Evolutionary conservation across 2,329 filamentous ascomycete species (phyloP).

Genomic region (Monascus ruber): DNA sequence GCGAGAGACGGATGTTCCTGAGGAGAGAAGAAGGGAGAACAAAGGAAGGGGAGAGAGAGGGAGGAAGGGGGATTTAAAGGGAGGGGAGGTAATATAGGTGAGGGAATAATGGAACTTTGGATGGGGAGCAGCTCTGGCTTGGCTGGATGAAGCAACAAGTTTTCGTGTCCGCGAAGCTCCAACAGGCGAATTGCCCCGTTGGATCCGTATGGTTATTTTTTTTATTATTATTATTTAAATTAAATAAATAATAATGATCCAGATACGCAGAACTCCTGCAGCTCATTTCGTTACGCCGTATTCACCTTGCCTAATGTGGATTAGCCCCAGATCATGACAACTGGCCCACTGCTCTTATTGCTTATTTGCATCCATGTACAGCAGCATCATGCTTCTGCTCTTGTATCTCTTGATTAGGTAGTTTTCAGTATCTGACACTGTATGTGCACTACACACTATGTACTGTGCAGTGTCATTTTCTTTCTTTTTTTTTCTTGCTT

Average conservation of each 20-base stretch:
- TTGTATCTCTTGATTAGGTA: neutral
- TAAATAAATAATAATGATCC: neutral
- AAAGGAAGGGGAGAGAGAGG: conserved; percentile 9
- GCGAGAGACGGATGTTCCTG: conserved; percentile 29
- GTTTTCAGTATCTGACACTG: too few relatives aligned
- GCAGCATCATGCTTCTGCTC: neutral
- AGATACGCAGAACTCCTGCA: conserved; percentile 3
- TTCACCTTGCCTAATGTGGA: conserved; percentile 1
- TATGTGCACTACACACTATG: too few relatives aligned
- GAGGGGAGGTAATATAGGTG: conserved; percentile 25
- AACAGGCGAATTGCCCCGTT: conserved; percentile 19
- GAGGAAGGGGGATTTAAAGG: conserved; percentile 11
- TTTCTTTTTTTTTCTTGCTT: too few relatives aligned
- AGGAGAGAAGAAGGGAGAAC: conserved; percentile 10
- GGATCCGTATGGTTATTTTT: conserved; percentile 5
- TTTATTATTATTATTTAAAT: conserved; percentile 1
- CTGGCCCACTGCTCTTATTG: neutral
- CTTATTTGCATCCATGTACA: neutral
- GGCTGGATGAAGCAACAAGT: conserved; percentile 14
- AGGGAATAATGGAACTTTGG: conserved; percentile 9
- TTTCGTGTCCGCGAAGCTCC: conserved; percentile 12
- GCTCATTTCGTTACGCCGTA: conserved; percentile 7
- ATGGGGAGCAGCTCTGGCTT: too few relatives aligned
- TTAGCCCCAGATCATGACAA: neutral
- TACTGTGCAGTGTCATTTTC: too few relatives aligned